These are phyloP conservation scores for Aphanomyces euteiches DNA, from an alignment of 352 stramenopile genomes.

Conservation along the genomic window DNA sequence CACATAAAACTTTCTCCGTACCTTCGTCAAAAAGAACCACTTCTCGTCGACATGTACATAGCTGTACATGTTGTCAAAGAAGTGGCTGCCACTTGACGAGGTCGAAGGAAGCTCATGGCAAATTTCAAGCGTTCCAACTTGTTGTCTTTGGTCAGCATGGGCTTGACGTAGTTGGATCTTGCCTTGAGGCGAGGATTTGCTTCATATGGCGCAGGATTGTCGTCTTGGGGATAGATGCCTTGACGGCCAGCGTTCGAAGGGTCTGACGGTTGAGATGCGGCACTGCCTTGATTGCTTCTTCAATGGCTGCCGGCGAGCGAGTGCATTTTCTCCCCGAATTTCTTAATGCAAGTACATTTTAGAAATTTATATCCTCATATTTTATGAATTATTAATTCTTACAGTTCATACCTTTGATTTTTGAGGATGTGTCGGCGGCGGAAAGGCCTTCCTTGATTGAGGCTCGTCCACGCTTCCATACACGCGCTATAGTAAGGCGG, in stretches of 20 bases:
- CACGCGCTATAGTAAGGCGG: neutral
- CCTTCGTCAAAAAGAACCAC: neutral
- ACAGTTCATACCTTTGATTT: constrained; percentile 4
- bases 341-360: neutral
- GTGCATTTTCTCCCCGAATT: neutral
- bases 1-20: neutral
- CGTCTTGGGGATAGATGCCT: neutral
- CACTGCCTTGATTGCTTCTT: neutral
- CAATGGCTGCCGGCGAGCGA: neutral
- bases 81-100: neutral
- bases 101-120: neutral
- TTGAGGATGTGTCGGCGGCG: neutral
- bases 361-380: neutral
- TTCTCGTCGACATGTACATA: neutral
- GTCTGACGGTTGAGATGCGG: neutral
- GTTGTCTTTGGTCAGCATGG: neutral
- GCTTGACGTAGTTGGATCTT: neutral
- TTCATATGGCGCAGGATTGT: neutral
- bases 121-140: neutral
- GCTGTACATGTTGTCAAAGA: neutral
- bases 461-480: neutral
- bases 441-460: neutral
- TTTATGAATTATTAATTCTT: neutral
- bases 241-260: neutral
- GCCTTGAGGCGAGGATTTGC: neutral